These are phyloP conservation scores for Eucalyptus tenuipes DNA, from an alignment of 345 rosid species.

Conservation along the genomic window DNA sequence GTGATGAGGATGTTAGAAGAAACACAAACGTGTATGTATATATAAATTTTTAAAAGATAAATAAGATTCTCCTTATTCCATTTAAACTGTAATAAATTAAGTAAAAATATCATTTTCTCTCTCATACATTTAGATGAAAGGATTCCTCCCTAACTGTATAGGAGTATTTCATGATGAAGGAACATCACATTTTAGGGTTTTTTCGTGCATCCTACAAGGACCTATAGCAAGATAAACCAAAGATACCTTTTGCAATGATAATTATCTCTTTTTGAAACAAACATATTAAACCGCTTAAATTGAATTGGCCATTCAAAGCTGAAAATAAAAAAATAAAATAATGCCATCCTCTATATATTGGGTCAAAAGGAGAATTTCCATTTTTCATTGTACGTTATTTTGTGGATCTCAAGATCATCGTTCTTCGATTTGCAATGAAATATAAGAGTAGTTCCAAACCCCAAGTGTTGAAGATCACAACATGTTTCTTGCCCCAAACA, in stretches of 20 bases:
- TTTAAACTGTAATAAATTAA: neutral
- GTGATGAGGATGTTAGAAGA: neutral
- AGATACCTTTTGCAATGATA: neutral
- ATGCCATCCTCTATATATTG: neutral
- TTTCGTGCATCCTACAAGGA: neutral
- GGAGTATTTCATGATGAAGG: neutral
- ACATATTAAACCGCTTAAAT: neutral
- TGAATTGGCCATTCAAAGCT: neutral
- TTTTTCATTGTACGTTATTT: too few species aligned
- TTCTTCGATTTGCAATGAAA: too few species aligned
- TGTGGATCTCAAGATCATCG: too few species aligned
- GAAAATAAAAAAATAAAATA: neutral
- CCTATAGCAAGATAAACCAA: neutral
- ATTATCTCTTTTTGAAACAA: neutral
- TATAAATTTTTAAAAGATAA: neutral
- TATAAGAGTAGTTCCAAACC: too few species aligned
- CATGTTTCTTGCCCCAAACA: too few species aligned
- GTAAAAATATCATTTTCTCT: neutral
- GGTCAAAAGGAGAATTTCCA: neutral
- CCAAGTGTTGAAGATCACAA: too few species aligned
- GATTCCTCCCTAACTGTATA: too few species aligned
- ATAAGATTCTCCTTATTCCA: neutral
- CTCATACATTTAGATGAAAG: too few species aligned
- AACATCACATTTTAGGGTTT: neutral
- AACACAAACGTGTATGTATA: neutral